These are phyloP conservation scores for Boletus rubroflammeus DNA, from an alignment of 768 basidiomycete species.

Conservation along the genomic window DNA sequence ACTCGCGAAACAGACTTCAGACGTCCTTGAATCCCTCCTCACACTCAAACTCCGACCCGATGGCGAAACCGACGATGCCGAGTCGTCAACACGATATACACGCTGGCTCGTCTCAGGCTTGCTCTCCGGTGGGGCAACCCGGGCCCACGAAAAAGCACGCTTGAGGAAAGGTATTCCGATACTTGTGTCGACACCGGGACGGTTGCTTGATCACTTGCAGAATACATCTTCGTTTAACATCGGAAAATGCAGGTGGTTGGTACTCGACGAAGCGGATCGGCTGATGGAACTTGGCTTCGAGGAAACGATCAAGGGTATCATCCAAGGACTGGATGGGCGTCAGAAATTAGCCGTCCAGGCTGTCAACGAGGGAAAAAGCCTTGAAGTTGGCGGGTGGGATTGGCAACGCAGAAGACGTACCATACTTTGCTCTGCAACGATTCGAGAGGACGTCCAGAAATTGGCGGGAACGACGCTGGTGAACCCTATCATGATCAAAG, in stretches of 20 bases:
- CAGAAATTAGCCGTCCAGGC: conserved; percentile 68
- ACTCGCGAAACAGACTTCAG: conserved; percentile 93
- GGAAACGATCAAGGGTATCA: conserved; percentile 88
- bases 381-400: conserved; percentile 82
- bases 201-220: conserved; percentile 93
- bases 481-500: conserved; percentile 82
- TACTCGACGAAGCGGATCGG: conserved; percentile 95
- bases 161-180: conserved; percentile 94
- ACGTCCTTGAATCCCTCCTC: conserved; percentile 84
- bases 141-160: conserved; percentile 92
- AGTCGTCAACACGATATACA: conserved; percentile 49
- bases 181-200: conserved; percentile 92
- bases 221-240: conserved; percentile 91
- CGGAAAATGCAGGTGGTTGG: conserved; percentile 92
- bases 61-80: conserved; percentile 50
- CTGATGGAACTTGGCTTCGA: conserved; percentile 99
- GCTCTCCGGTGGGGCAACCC: conserved; percentile 90
- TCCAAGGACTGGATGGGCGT: conserved; percentile 83
- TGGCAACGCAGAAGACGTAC: conserved; percentile 78
- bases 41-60: conserved; percentile 66
- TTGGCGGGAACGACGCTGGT: conserved; percentile 79
- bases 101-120: conserved; percentile 94
- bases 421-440: conserved; percentile 94
- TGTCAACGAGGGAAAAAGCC: conserved; percentile 58
- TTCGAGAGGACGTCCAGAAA: conserved; percentile 91